phyloP scores from a whole-genome alignment of 169 alveolate species.

The Plasmodium relictum region DNA sequence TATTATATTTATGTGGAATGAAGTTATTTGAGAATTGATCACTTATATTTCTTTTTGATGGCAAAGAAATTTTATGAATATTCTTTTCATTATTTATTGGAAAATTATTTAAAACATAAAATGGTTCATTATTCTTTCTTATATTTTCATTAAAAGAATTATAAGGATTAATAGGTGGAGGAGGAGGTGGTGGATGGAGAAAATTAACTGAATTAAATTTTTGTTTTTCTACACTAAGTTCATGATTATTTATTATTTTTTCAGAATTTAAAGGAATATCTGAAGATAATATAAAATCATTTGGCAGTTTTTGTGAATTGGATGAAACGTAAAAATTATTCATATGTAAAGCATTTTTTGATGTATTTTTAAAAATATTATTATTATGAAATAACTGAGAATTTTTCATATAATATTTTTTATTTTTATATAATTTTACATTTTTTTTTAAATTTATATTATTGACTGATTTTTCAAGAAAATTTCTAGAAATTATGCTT shows the following conservation, averaged over 20 bases:
- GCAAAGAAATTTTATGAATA: not conserved
- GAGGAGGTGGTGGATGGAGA: constrained; percentile 34
- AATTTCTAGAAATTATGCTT: not conserved
- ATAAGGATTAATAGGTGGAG: constrained; percentile 10
- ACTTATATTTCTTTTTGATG: not conserved
- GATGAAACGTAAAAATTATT: constrained; percentile 4
- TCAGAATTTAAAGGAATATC: not conserved
- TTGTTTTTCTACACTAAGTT: not conserved
- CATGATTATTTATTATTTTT: not conserved
- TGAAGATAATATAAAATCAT: constrained; percentile 1
- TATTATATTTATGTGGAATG: not conserved
- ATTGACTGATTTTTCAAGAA: not conserved
- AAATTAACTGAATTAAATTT: not conserved
- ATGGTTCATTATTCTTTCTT: constrained; percentile 2
- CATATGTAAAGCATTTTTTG: not conserved
- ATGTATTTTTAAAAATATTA: not conserved
- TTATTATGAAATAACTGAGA: not conserved
- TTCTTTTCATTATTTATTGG: not conserved
- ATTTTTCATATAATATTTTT: constrained; percentile 33
- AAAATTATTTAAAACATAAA: not conserved
- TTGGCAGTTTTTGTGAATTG: not conserved
- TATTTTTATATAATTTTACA: constrained; percentile 51
- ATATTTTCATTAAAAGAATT: constrained; percentile 5
- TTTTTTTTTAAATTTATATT: not conserved
- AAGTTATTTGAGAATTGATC: not conserved